Evolutionary conservation across 148 eudicot species (phyloP).

Genomic region (Suaeda aralocaspica): DNA sequence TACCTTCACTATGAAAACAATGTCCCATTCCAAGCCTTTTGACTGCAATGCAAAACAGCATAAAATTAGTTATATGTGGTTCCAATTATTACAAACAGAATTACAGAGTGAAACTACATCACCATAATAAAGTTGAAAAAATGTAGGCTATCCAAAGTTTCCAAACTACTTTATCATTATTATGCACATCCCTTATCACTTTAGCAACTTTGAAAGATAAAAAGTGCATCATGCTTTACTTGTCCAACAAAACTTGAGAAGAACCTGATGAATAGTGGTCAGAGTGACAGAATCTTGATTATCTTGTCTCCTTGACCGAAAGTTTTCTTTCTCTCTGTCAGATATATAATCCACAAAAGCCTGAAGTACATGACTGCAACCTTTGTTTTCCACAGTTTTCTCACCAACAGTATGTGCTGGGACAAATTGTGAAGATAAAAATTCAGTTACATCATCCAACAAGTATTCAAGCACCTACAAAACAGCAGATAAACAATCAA

Average conservation of each 20-base stretch:
- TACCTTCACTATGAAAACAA: constrained; percentile 94
- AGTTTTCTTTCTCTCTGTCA: constrained; percentile 81
- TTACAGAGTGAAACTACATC: neutral
- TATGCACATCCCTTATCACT: neutral
- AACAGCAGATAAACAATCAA: constrained; percentile 8
- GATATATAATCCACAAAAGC: constrained; percentile 68
- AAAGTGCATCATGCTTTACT: neutral
- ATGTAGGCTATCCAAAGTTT: neutral
- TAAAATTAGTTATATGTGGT: neutral
- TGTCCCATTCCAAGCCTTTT: constrained; percentile 98
- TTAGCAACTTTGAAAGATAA: neutral
- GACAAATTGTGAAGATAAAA: constrained; percentile 46
- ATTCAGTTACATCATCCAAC: constrained; percentile 77
- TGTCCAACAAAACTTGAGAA: neutral
- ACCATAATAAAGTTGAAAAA: neutral
- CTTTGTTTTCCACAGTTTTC: constrained; percentile 36
- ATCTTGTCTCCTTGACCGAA: constrained; percentile 66
- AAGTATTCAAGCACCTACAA: constrained; percentile 79
- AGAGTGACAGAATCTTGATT: constrained; percentile 79
- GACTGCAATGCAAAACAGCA: constrained; percentile 51
- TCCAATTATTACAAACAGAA: neutral
- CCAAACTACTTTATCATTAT: neutral
- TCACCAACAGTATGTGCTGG: constrained; percentile 30
- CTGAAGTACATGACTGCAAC: constrained; percentile 55
- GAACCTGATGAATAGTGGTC: constrained; percentile 95